These are phyloP conservation scores for Pichia nakasei DNA, from an alignment of 805 yeast species.

Conservation along the genomic window DNA sequence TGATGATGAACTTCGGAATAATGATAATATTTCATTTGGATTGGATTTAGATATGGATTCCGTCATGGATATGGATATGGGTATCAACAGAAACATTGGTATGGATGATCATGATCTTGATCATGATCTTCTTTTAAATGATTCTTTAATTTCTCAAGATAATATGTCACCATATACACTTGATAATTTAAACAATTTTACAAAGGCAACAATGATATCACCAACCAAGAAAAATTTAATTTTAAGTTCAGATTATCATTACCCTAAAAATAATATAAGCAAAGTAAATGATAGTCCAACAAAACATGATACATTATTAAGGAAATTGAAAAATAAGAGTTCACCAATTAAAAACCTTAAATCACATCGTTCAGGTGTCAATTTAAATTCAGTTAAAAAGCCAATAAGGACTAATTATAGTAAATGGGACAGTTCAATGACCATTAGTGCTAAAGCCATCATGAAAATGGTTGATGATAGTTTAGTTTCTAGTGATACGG, in stretches of 20 bases:
- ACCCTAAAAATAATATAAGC: neutral
- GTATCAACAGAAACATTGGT: too few relatives aligned
- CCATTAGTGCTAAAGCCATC: conserved; percentile 29
- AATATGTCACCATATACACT: neutral
- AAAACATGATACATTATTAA: neutral
- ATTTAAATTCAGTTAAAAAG: conserved; percentile 2
- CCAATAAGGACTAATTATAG: conserved; percentile 15
- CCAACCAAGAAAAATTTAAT: conserved; percentile 4
- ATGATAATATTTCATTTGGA: neutral
- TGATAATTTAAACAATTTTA: neutral
- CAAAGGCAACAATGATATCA: neutral
- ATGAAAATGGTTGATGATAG: conserved; percentile 32
- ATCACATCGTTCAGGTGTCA: neutral
- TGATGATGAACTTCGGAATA: neutral
- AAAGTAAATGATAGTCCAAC: neutral
- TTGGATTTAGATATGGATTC: neutral
- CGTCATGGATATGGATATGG: neutral
- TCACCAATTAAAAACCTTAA: conserved; percentile 1
- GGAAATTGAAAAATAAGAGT: conserved; percentile 1
- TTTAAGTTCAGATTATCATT: neutral
- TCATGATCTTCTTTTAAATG: neutral
- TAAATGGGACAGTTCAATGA: conserved; percentile 28
- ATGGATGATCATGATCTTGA: neutral
- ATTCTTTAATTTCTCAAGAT: neutral
- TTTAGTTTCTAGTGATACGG: conserved; percentile 30